These are phyloP conservation scores for Lizonia empirigonia DNA, from an alignment of 2,329 filamentous ascomycete genomes.

Conservation along the genomic window DNA sequence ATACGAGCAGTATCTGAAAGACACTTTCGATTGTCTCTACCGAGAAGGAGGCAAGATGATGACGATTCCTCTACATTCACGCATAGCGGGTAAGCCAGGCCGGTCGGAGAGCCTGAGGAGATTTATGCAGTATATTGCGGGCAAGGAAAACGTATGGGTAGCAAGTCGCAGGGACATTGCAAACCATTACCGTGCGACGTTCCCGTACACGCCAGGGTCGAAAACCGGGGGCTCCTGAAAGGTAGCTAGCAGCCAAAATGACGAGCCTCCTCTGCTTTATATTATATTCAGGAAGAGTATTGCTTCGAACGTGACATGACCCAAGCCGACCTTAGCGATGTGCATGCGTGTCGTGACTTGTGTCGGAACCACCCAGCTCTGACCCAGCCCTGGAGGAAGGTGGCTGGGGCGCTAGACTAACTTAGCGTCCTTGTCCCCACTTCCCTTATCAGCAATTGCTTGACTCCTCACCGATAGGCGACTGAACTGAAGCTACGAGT, in stretches of 20 bases:
- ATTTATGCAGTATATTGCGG: slow-evolving; percentile 59
- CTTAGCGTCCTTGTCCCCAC: too few species aligned
- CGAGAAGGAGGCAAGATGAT: slow-evolving; percentile 61
- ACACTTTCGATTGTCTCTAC: slow-evolving; percentile 61
- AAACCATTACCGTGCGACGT: slow-evolving; percentile 55
- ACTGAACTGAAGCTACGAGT: too few species aligned
- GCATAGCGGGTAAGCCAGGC: slow-evolving; percentile 60
- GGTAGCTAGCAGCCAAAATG: background rate
- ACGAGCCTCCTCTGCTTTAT: too few species aligned
- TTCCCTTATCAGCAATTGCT: too few species aligned
- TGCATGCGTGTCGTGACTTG: too few species aligned
- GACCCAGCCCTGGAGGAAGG: too few species aligned
- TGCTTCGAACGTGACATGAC: too few species aligned
- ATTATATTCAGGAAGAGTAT: too few species aligned
- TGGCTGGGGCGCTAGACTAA: too few species aligned
- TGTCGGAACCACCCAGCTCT: too few species aligned
- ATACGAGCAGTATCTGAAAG: slow-evolving; percentile 49
- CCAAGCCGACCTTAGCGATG: too few species aligned
- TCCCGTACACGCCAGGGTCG: slow-evolving; percentile 50
- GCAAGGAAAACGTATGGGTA: slow-evolving; percentile 62
- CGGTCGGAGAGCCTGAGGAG: slow-evolving; percentile 58
- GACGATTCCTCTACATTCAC: slow-evolving; percentile 61
- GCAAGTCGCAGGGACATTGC: slow-evolving; percentile 61
- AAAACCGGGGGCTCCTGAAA: slow-evolving; percentile 20
- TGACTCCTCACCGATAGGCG: too few species aligned